phyloP scores from a whole-genome alignment of 768 basidiomycete species.

The Porphyrellus cyaneotinctus region DNA sequence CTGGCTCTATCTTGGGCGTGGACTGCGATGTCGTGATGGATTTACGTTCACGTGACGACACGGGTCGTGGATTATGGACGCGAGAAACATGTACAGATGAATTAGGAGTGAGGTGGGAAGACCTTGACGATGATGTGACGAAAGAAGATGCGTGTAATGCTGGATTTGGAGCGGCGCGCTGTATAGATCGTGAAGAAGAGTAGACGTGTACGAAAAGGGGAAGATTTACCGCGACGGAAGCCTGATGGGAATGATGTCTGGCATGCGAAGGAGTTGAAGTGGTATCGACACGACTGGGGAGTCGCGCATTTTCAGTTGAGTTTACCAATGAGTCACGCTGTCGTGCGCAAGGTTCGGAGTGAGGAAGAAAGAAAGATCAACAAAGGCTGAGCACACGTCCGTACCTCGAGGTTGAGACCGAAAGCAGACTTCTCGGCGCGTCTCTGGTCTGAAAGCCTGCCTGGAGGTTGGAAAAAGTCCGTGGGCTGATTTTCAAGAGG shows the following conservation, averaged over 20 bases:
- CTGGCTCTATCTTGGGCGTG: background rate
- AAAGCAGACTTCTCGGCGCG: conserved; percentile 5
- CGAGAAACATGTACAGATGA: conserved; percentile 6
- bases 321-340: conserved; percentile 14
- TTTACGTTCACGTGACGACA: conserved; percentile 1
- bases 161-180: conserved; percentile 5
- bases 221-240: conserved; percentile 14
- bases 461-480: background rate
- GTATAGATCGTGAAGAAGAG: conserved; percentile 1
- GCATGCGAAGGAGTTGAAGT: conserved; percentile 1
- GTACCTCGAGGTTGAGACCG: conserved; percentile 12
- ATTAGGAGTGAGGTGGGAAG: conserved; percentile 3
- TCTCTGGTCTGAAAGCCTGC: conserved; percentile 1
- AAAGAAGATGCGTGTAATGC: background rate
- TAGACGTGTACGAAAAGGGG: background rate
- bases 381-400: background rate
- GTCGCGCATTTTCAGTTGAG: conserved; percentile 2
- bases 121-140: background rate
- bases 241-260: conserved; percentile 3
- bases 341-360: background rate
- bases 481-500: background rate
- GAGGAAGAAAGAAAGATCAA: background rate
- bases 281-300: conserved; percentile 8
- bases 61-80: background rate
- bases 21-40: background rate